phyloP scores from a whole-genome alignment of 2,329 filamentous ascomycete species.

The Hypoxylon sp. region DNA sequence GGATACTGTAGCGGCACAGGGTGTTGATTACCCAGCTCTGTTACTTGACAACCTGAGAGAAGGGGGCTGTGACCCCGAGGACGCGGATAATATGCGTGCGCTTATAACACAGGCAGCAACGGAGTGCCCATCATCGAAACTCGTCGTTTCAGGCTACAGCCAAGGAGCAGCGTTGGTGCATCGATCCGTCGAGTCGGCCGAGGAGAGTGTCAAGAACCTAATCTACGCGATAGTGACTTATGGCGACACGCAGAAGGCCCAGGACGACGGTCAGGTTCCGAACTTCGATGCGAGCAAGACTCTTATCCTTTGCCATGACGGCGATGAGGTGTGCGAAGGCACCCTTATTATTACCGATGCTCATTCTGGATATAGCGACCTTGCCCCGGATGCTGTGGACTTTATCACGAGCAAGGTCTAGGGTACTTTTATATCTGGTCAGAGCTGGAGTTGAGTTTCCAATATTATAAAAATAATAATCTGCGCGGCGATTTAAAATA shows the following conservation, averaged over 20 bases:
- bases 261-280: conserved; percentile 47
- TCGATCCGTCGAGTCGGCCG: conserved; percentile 48
- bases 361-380: conserved; percentile 26
- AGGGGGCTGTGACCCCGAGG: conserved; percentile 46
- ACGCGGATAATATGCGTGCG: conserved; percentile 48
- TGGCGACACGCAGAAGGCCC: conserved; percentile 52
- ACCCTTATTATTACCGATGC: conserved; percentile 50
- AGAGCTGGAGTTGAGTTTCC: too few species aligned
- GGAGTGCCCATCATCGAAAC: conserved; percentile 51
- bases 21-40: conserved; percentile 39
- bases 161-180: conserved; percentile 57
- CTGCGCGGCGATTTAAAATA: too few species aligned
- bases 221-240: conserved; percentile 54
- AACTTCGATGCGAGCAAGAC: conserved; percentile 43
- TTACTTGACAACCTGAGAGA: conserved; percentile 38
- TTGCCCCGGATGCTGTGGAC: conserved; percentile 31
- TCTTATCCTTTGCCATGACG: conserved; percentile 57
- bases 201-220: conserved; percentile 39
- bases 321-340: conserved; percentile 61
- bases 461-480: too few species aligned
- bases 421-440: too few species aligned
- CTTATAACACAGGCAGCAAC: conserved; percentile 46
- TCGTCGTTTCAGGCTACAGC: conserved; percentile 53
- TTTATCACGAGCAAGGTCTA: conserved; percentile 35
- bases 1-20: conserved; percentile 38